Conservation (phyloP, 257 asterid species). For the Solanum clarkiae region DNA sequence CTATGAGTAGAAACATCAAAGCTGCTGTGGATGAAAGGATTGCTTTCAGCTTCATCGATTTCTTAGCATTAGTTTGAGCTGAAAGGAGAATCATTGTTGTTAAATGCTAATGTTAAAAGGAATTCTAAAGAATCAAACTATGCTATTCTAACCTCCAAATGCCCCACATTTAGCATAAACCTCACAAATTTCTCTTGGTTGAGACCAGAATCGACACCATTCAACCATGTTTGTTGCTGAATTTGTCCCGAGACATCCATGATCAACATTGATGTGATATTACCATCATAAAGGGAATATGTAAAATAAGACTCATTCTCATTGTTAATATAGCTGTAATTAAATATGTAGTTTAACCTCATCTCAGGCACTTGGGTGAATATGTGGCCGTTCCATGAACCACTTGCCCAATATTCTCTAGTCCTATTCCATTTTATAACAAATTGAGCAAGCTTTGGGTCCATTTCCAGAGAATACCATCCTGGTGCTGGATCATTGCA, state of each 20-base stretch:
- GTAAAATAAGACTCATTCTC: conserved; percentile 27
- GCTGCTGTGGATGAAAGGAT: not conserved
- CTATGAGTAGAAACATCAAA: not conserved
- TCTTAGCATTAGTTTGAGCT: not conserved
- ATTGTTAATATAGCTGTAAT: conserved; percentile 11
- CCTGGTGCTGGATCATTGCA: conserved; percentile 1
- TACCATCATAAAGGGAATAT: not conserved
- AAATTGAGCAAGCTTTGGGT: not conserved
- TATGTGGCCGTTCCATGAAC: not conserved
- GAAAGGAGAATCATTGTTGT: not conserved
- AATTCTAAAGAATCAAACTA: not conserved
- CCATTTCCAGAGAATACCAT: not conserved
- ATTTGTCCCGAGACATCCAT: conserved; percentile 13
- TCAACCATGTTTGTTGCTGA: not conserved
- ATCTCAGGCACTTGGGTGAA: conserved; percentile 23
- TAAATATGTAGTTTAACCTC: conserved; percentile 1
- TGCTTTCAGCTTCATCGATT: not conserved
- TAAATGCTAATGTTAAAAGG: not conserved
- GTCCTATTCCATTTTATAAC: not conserved
- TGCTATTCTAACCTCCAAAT: conserved; percentile 1
- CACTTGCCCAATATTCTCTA: not conserved
- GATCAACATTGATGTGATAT: conserved; percentile 13
- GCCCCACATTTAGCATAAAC: conserved; percentile 41
- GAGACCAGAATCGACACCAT: conserved; percentile 19
- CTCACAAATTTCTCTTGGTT: conserved; percentile 31